Evolutionary conservation across 2,329 filamentous ascomycete species (phyloP).

Genomic region (Aciculosporium take): DNA sequence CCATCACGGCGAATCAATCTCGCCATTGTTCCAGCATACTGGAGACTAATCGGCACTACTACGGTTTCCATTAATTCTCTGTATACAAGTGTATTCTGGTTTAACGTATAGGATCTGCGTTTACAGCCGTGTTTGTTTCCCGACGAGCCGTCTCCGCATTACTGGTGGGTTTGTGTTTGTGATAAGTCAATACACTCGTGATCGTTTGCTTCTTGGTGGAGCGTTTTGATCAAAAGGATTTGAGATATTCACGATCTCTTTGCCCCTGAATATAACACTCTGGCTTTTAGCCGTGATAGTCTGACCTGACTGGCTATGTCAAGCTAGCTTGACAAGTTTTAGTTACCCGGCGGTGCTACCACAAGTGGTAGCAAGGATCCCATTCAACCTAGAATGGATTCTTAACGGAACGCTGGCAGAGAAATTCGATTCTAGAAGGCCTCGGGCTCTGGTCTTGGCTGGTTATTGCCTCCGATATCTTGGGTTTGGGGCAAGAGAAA

Average conservation of each 20-base stretch:
- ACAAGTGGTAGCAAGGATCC: constrained; percentile 57
- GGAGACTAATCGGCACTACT: constrained; percentile 28
- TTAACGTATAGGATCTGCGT: background rate
- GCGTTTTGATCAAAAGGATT: background rate
- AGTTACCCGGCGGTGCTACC: constrained; percentile 56
- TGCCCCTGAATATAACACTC: background rate
- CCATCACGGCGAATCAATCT: constrained; percentile 83
- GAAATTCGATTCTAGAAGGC: constrained; percentile 28
- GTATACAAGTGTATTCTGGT: constrained; percentile 3
- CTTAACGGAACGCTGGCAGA: constrained; percentile 81
- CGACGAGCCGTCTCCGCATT: constrained; percentile 23
- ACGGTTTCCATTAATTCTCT: background rate
- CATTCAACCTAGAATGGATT: constrained; percentile 51
- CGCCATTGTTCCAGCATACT: constrained; percentile 53
- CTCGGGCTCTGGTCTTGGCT: constrained; percentile 14
- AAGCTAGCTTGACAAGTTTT: background rate
- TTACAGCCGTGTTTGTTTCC: constrained; percentile 6
- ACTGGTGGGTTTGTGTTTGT: constrained; percentile 1
- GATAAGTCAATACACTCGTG: background rate
- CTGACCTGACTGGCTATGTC: background rate
- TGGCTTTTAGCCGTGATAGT: background rate
- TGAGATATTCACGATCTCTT: background rate
- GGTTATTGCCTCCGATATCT: constrained; percentile 13
- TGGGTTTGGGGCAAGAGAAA: constrained; percentile 28
- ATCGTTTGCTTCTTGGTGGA: background rate